These are phyloP conservation scores for Vigna radiata DNA, from an alignment of 306 rosid species.

Conservation along the genomic window DNA sequence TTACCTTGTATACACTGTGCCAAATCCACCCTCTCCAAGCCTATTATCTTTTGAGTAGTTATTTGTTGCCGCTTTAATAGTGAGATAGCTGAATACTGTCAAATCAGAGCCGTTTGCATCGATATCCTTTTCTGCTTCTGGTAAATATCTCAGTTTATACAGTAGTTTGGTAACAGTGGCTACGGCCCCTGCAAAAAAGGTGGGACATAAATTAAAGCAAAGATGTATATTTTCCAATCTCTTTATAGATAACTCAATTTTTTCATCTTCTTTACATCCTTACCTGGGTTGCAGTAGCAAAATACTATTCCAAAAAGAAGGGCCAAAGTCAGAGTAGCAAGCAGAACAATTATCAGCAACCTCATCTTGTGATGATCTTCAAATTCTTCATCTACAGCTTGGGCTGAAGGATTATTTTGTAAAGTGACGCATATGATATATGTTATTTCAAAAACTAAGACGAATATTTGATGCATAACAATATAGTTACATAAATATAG, in stretches of 20 bases:
- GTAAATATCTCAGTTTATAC: slow-evolving; percentile 35
- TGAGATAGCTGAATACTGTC: slow-evolving; percentile 48
- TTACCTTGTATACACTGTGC: slow-evolving; percentile 63
- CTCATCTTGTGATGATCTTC: slow-evolving; percentile 42
- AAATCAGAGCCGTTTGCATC: slow-evolving; percentile 42
- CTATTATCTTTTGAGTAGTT: slow-evolving; percentile 56
- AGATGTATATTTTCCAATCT: neutral
- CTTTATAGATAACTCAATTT: slow-evolving; percentile 1
- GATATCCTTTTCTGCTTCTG: slow-evolving; percentile 37
- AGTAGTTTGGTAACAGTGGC: slow-evolving; percentile 25
- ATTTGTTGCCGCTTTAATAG: slow-evolving; percentile 57
- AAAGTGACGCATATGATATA: slow-evolving; percentile 17
- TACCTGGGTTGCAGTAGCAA: slow-evolving; percentile 44
- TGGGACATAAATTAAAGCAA: neutral
- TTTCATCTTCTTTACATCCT: slow-evolving; percentile 2
- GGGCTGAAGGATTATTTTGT: slow-evolving; percentile 43
- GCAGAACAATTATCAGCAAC: slow-evolving; percentile 43
- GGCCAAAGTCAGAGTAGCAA: slow-evolving; percentile 25
- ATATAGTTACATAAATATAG: neutral
- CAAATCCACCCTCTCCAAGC: slow-evolving; percentile 68
- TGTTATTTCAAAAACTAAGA: slow-evolving; percentile 32
- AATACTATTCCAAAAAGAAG: slow-evolving; percentile 43
- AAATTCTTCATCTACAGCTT: slow-evolving; percentile 36
- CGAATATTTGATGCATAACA: neutral
- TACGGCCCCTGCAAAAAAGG: slow-evolving; percentile 28